Base-by-base conservation (phyloP, 192 early-diverging fungal genomes). In the Mycoemilia scoparia region DNA sequence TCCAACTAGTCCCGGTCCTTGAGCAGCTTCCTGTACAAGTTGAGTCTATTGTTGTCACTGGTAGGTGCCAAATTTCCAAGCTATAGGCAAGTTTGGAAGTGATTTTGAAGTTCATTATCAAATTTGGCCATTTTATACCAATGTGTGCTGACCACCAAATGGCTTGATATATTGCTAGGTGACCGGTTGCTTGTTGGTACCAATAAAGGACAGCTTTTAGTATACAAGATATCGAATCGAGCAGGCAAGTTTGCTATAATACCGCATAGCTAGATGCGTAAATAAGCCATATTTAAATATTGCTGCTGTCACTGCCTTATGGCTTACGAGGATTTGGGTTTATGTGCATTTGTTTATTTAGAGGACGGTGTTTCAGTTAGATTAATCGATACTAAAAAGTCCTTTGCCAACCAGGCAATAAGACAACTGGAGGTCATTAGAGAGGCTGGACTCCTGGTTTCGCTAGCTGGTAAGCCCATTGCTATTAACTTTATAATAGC, bases 351-450 rank as follows among this genome's bases (percentile, higher is more conserved):
- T n/a, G n/a, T n/a, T n/a, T n/a, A n/a, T n/a, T n/a, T n/a, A n/a
- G n/a, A n/a, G n/a, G n/a, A n/a, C 17, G 16, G 33, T 24, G 34
- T 9, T 8, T 28, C 41, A 11, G 69, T 81, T 6, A 70, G 65
- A 5, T 57, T 81, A 7, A 45, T 67, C 7, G 69, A 79, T 25
- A 76, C 77, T 2, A 54, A 64, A 14, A 77, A 78, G 51, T 61
- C 53, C 6, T 84, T 84, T 53, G 69, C 75, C 9, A 69, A 69
- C 39, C 68, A 55, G 31, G 53, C 75, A 6, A 69, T 84, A 26
- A 78, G 79, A 39, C 76, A 81, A 19, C 49, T 84, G 24, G 77
- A 73, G 36, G 62, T 79, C 4, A 72, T 84, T 36, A 79, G 79
- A 21, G 77, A 77, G 35, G 73, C 78, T 7, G 70, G 64, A 24